Conservation (phyloP, 768 basidiomycete species). For the Hemileccinum impolitum region DNA sequence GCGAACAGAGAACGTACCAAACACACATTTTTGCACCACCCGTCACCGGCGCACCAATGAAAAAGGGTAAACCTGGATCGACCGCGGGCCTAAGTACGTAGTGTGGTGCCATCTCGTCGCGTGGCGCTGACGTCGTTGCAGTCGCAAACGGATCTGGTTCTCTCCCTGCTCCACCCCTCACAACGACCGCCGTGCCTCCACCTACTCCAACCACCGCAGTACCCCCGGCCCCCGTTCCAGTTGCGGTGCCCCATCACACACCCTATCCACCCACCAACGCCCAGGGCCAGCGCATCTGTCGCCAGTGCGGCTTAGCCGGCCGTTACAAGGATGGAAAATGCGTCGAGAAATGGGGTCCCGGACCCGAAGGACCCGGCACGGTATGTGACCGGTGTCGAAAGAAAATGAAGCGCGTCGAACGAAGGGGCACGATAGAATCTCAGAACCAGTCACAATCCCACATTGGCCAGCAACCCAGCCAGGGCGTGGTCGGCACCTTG, state of each 20-base stretch:
- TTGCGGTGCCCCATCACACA: slow-evolving; percentile 7
- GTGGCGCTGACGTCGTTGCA: slow-evolving; percentile 13
- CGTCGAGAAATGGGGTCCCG: slow-evolving; percentile 87
- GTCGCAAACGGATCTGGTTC: slow-evolving; percentile 20
- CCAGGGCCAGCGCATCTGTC: slow-evolving; percentile 70
- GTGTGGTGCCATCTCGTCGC: neutral
- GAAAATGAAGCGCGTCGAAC: slow-evolving; percentile 83
- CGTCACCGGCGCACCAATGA: slow-evolving; percentile 68
- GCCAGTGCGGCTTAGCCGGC: slow-evolving; percentile 70
- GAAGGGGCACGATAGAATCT: slow-evolving; percentile 60
- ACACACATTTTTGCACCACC: slow-evolving; percentile 73
- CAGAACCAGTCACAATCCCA: slow-evolving; percentile 25
- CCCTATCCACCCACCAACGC: slow-evolving; percentile 42
- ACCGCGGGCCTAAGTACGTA: slow-evolving; percentile 24
- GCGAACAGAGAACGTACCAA: slow-evolving; percentile 46
- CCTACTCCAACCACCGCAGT: slow-evolving; percentile 12
- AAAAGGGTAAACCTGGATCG: slow-evolving; percentile 51
- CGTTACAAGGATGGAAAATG: slow-evolving; percentile 83
- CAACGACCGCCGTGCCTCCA: slow-evolving; percentile 8
- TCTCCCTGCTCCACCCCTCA: slow-evolving; percentile 17
- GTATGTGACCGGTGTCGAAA: slow-evolving; percentile 85
- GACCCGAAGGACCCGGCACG: slow-evolving; percentile 78
- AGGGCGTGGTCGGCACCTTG: slow-evolving; percentile 3
- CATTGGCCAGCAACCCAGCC: slow-evolving; percentile 10
- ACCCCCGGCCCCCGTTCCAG: slow-evolving; percentile 5